Percentiles rank a stretch among this genome's conserved stretches.
Evolutionary conservation across 2,329 filamentous ascomycete genomes (phyloP).

Genomic region (Alternaria gaisen): DNA sequence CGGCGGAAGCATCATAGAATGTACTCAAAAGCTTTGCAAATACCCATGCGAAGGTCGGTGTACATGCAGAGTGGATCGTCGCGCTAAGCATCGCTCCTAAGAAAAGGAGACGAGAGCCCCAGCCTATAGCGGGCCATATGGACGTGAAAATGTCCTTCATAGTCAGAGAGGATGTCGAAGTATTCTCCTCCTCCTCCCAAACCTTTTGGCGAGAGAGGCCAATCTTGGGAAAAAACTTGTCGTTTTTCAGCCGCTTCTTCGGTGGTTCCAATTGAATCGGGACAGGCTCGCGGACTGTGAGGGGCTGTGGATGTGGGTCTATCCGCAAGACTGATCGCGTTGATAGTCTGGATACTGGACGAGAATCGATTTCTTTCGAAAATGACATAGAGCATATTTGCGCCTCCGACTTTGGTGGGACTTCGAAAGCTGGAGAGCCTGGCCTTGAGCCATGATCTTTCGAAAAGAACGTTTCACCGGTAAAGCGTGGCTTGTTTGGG

Average conservation of each 20-base stretch:
- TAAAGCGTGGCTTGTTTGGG: conserved; percentile 5
- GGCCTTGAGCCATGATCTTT: conserved; percentile 12
- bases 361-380: conserved; percentile 13
- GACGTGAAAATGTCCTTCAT: conserved; percentile 70
- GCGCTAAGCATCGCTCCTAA: conserved; percentile 69
- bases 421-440: conserved; percentile 6
- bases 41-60: conserved; percentile 78
- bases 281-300: conserved; percentile 3
- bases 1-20: conserved; percentile 67
- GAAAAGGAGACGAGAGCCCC: conserved; percentile 63
- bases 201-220: background rate
- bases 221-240: conserved; percentile 5
- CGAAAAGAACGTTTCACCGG: background rate
- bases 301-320: conserved; percentile 10
- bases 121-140: conserved; percentile 72
- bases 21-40: conserved; percentile 76
- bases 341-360: conserved; percentile 14
- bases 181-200: background rate
- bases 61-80: conserved; percentile 70
- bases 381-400: conserved; percentile 6
- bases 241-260: conserved; percentile 3
- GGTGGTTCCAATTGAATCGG: background rate
- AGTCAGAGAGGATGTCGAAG: conserved; percentile 22
- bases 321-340: conserved; percentile 11
- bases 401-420: conserved; percentile 7